phyloP scores from a whole-genome alignment of 2,329 filamentous ascomycete genomes.

The Aspergillus intermedius region DNA sequence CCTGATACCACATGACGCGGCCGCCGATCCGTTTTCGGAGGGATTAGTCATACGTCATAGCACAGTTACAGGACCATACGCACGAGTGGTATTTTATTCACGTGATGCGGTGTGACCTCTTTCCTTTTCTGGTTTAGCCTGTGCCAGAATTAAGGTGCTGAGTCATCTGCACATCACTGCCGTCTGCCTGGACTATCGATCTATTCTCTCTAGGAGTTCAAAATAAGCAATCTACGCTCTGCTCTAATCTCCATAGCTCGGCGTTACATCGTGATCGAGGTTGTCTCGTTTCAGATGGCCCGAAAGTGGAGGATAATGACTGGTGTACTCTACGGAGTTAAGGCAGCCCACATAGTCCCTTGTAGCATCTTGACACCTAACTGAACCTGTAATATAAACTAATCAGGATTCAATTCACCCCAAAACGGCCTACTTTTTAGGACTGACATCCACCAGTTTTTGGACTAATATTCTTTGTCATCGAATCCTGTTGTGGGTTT shows the following conservation, averaged over 20 bases:
- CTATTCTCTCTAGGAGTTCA: too few relatives aligned
- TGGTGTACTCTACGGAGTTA: neutral
- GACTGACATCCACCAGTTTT: conserved; percentile 5
- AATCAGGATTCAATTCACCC: conserved; percentile 3
- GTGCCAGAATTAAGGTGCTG: too few relatives aligned
- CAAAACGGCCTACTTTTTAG: conserved; percentile 8
- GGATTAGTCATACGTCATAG: too few relatives aligned
- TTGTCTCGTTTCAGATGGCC: neutral
- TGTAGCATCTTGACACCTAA: neutral
- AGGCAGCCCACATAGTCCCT: conserved; percentile 7
- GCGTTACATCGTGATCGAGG: too few relatives aligned
- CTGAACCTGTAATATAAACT: neutral
- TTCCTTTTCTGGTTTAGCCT: too few relatives aligned
- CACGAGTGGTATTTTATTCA: too few relatives aligned
- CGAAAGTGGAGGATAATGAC: neutral
- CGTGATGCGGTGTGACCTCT: too few relatives aligned
- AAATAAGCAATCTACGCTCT: too few relatives aligned
- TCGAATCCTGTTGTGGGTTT: conserved; percentile 10
- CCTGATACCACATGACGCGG: neutral
- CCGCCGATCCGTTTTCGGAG: neutral
- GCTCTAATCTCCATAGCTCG: too few relatives aligned
- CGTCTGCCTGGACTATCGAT: too few relatives aligned
- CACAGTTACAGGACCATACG: too few relatives aligned
- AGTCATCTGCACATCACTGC: too few relatives aligned
- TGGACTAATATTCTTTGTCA: conserved; percentile 8